These are phyloP conservation scores for Brasenia schreberi DNA, from an alignment of 164 flowering plant genomes.

Conservation along the genomic window DNA sequence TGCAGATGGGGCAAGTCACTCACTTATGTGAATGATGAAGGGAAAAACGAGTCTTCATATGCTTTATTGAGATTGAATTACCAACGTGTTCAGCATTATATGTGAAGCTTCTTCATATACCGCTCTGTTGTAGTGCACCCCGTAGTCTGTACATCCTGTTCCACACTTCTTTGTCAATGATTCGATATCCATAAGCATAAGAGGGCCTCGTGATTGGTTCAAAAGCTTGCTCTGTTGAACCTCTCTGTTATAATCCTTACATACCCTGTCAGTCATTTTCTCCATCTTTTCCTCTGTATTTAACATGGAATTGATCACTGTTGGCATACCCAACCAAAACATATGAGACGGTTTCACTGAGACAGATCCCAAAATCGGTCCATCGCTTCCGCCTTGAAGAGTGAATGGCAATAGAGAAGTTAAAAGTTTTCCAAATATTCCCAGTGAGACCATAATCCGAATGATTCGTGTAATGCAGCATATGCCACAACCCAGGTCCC, in stretches of 20 bases:
- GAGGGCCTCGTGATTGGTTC: conserved; percentile 54
- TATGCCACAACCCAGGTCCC: conserved; percentile 92
- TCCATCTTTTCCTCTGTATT: conserved; percentile 62
- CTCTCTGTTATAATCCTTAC: conserved; percentile 26
- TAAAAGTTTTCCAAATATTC: conserved; percentile 25
- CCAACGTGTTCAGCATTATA: conserved; percentile 72
- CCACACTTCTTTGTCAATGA: conserved; percentile 65
- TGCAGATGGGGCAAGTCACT: neutral
- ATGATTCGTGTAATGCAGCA: conserved; percentile 58
- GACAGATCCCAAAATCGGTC: conserved; percentile 29
- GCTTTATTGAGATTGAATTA: conserved; percentile 77
- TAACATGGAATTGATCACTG: conserved; percentile 54
- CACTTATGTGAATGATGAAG: neutral
- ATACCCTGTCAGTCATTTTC: conserved; percentile 26
- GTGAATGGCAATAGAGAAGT: conserved; percentile 31
- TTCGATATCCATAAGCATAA: conserved; percentile 49
- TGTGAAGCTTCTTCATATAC: conserved; percentile 83
- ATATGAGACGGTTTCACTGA: conserved; percentile 41
- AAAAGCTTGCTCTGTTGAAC: conserved; percentile 46
- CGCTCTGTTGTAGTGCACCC: conserved; percentile 73
- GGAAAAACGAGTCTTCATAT: conserved; percentile 10
- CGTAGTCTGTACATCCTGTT: conserved; percentile 65
- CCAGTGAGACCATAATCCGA: conserved; percentile 45
- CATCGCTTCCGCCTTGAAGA: conserved; percentile 20
- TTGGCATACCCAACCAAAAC: conserved; percentile 91